phyloP scores from a whole-genome alignment of 1,139 yeast species.

The Hanseniaspora gamundiae region DNA sequence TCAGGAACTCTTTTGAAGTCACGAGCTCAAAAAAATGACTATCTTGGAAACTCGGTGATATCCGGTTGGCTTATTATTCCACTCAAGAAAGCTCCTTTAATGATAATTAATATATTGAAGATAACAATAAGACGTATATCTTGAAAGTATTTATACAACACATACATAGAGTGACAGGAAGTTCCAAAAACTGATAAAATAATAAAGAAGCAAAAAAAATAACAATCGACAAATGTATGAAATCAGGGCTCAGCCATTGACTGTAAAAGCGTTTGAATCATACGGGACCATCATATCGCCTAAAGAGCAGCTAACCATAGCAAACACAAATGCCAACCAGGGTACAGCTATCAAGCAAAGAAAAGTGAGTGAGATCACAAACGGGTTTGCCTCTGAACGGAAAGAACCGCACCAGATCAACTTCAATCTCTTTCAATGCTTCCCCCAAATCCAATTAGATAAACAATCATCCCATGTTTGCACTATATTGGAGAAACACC shows the following conservation, averaged over 20 bases:
- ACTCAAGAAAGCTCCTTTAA: too few species aligned
- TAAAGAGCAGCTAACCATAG: constrained; percentile 33
- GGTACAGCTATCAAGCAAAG: constrained; percentile 79
- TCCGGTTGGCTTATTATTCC: too few species aligned
- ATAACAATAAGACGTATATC: too few species aligned
- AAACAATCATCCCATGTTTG: constrained; percentile 34
- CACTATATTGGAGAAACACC: constrained; percentile 80
- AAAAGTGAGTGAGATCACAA: constrained; percentile 56
- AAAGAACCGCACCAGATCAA: constrained; percentile 23
- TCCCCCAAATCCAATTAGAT: constrained; percentile 57
- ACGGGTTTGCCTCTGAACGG: constrained; percentile 33
- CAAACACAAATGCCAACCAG: constrained; percentile 50
- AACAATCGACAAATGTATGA: not conserved
- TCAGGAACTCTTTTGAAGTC: not conserved
- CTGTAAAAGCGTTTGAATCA: constrained; percentile 37
- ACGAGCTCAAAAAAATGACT: not conserved
- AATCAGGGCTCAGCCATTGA: constrained; percentile 28
- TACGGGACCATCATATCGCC: constrained; percentile 50
- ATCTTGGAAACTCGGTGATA: too few species aligned
- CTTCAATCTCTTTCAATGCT: constrained; percentile 71
- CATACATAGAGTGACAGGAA: too few species aligned
- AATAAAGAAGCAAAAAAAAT: too few species aligned
- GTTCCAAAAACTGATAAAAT: too few species aligned
- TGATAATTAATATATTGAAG: too few species aligned
- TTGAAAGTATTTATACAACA: too few species aligned